Evolutionary conservation across 2,329 filamentous ascomycete genomes (phyloP), one percentile per base, ranked within the genome.

Genomic region (Fusarium ambrosium): DNA sequence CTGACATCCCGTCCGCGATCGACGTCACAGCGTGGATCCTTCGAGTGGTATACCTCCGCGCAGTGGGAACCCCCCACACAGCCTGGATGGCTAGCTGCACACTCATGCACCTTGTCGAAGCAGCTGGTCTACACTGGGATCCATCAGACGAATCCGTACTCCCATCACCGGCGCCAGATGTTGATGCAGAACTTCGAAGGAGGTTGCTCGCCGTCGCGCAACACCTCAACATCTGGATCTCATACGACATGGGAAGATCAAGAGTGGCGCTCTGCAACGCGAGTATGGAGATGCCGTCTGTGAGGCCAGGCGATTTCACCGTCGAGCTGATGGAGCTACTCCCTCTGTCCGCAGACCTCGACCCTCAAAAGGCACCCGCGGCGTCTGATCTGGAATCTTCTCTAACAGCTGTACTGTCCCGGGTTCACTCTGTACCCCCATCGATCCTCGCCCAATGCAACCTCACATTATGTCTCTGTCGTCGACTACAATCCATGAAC

Each of bases 181-280:
- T 82, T 18, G 79, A 84, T 18, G 56, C 81, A 13, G 86, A 88
- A 34, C 79, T 82, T 10, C 82, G 84, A 13, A 81, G 84, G 14
- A 80, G 87, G 2, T 78, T 89, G 4, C 80, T 89, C 76, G 85
- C 87, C 62, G 85, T 90, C 45, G 86, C 89, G 0, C 87, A 88
- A 11, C 89, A 90, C 72, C 83, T 91, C 9, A 90, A 91, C 72
- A 87, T 86, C 14, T 91, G 89, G 89, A 87, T 87, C 29, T 90
- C 88, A 1, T 90, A 89, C 71, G 89, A 91, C 64, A 86, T 90
- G 63, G 89, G 89, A 1, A 85, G 87, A 0, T 89, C 88, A 0
- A 83, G 88, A 11, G 87, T 90, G 69, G 84, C 70, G 1, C 81
- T 89, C 0, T 85, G 85, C 37, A 85, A 85, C 20, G 85, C 86